A percentile compares a stretch with the other conserved stretches of the same genome.
Conservation (phyloP, 2,329 filamentous ascomycete species). For the Fusarium buxicola region DNA sequence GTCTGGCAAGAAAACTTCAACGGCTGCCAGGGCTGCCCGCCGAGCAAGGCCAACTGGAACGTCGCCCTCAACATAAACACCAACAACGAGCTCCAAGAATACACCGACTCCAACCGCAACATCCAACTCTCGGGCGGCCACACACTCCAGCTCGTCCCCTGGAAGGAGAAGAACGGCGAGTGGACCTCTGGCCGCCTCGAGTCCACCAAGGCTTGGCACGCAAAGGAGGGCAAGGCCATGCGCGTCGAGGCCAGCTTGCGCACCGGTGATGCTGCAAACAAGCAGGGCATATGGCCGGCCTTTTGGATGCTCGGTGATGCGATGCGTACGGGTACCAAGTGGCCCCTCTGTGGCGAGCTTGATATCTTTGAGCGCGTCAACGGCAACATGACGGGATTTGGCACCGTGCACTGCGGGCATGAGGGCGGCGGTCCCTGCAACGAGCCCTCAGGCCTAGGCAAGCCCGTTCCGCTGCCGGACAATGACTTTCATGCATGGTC, state of each 20-base stretch:
- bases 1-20: conserved; percentile 61
- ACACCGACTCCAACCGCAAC: conserved; percentile 58
- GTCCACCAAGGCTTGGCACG: conserved; percentile 59
- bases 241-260: conserved; percentile 59
- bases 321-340: conserved; percentile 58
- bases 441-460: conserved; percentile 57
- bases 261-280: conserved; percentile 55
- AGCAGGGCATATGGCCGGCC: conserved; percentile 65
- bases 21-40: conserved; percentile 53
- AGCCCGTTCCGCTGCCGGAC: conserved; percentile 54
- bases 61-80: conserved; percentile 57
- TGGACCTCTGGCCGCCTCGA: conserved; percentile 66
- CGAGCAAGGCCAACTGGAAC: conserved; percentile 58
- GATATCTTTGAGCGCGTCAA: conserved; percentile 64
- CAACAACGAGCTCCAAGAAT: conserved; percentile 63
- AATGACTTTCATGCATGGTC: conserved; percentile 63
- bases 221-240: conserved; percentile 54
- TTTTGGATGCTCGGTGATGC: conserved; percentile 65
- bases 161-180: conserved; percentile 50
- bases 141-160: conserved; percentile 65
- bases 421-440: conserved; percentile 60
- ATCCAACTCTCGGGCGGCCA: conserved; percentile 62
- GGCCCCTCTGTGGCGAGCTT: conserved; percentile 64
- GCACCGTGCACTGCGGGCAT: conserved; percentile 61
- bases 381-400: conserved; percentile 58